Conservation (phyloP, 345 rosid species). For the Hevea brasiliensis region DNA sequence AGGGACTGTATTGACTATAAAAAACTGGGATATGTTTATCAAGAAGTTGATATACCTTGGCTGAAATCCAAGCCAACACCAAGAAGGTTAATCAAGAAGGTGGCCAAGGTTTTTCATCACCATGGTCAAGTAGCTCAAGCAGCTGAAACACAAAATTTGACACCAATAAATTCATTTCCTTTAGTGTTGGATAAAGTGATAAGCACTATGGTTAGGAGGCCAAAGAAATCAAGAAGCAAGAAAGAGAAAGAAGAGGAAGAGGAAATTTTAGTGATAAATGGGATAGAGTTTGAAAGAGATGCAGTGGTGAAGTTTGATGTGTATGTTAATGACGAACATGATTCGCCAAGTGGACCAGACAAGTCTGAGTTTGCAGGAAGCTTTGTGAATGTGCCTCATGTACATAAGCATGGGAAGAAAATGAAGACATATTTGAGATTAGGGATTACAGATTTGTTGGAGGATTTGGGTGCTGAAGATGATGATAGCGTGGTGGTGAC, state of each 20-base stretch:
- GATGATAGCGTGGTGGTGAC: slow-evolving; percentile 52
- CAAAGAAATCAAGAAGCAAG: slow-evolving; percentile 12
- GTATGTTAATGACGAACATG: too few species aligned
- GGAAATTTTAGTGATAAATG: too few species aligned
- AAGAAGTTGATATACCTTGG: slow-evolving; percentile 61
- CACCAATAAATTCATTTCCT: slow-evolving; percentile 9
- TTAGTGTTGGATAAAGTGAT: slow-evolving; percentile 11
- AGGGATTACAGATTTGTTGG: too few species aligned
- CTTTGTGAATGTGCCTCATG: slow-evolving; percentile 56
- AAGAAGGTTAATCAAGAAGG: too few species aligned
- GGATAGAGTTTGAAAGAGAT: too few species aligned
- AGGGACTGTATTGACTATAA: slow-evolving; percentile 42
- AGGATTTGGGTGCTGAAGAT: slow-evolving; percentile 50
- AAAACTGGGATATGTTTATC: slow-evolving; percentile 44
- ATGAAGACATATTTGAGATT: slow-evolving; percentile 36
- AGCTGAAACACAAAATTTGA: not conserved
- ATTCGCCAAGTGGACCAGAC: too few species aligned
- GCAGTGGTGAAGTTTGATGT: too few species aligned
- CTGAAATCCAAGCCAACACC: slow-evolving; percentile 30
- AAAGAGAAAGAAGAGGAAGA: slow-evolving; percentile 27
- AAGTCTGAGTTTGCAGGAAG: too few species aligned
- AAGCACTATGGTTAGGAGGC: slow-evolving; percentile 19
- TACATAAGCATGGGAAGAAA: slow-evolving; percentile 43
- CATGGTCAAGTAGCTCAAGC: too few species aligned
- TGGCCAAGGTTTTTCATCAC: too few species aligned